A percentile compares a stretch with the other conserved stretches of the same genome.
Evolutionary conservation across 345 rosid species (phyloP).

Genomic region (Diplotaxis tenuifolia): DNA sequence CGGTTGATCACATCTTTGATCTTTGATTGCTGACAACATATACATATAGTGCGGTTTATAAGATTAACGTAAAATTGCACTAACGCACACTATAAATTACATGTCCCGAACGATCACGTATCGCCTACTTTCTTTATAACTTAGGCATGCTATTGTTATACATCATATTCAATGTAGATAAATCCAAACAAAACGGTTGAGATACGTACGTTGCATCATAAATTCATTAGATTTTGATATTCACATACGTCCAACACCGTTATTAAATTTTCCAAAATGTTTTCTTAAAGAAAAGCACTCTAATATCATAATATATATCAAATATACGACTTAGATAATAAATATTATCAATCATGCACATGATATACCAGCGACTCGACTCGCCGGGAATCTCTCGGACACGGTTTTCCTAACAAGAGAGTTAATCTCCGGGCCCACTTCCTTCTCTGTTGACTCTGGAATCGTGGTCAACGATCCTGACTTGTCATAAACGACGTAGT

Average conservation of each 20-base stretch:
- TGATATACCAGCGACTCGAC: slow-evolving; percentile 51
- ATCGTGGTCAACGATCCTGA: slow-evolving; percentile 76
- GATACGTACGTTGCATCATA: slow-evolving; percentile 16
- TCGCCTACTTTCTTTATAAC: not conserved
- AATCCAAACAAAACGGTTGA: not conserved
- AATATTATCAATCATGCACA: slow-evolving; percentile 41
- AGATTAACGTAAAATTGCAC: not conserved
- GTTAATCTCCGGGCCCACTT: slow-evolving; percentile 53
- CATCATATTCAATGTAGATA: slow-evolving; percentile 7
- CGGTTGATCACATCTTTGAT: not conserved
- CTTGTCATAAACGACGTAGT: slow-evolving; percentile 59
- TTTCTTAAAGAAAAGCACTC: not conserved
- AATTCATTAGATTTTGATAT: slow-evolving; percentile 5
- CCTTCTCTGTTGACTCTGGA: slow-evolving; percentile 59
- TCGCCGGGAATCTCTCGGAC: slow-evolving; percentile 70
- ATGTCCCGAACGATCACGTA: not conserved
- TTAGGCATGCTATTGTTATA: not conserved
- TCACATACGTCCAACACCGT: slow-evolving; percentile 11
- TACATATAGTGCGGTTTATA: not conserved
- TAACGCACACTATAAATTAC: not conserved
- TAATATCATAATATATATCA: slow-evolving; percentile 2
- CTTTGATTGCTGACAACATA: not conserved
- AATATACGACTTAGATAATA: not conserved
- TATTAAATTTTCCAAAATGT: slow-evolving; percentile 4
- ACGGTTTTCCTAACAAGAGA: slow-evolving; percentile 51